Evolutionary conservation across 768 basidiomycete genomes (phyloP).

Genomic region (Amanita rimosa): DNA sequence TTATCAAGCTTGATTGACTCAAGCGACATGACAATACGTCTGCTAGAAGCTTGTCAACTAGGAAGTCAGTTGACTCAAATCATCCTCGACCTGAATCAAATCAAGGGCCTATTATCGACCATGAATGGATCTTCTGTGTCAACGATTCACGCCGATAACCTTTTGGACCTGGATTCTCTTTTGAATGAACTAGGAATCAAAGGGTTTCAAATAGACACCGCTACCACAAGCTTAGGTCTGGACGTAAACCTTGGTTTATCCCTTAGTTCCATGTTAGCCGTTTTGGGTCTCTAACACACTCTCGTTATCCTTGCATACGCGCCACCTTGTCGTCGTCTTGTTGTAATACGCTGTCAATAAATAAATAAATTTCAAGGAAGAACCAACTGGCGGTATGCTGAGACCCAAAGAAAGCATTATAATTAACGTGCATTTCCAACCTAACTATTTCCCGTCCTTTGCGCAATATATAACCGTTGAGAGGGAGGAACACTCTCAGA

Average conservation of each 20-base stretch:
- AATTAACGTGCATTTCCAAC: not conserved
- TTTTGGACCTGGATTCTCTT: not conserved
- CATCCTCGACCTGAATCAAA: slow-evolving; percentile 1
- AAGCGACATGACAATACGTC: not conserved
- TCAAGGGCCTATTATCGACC: not conserved
- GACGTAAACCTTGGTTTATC: not conserved
- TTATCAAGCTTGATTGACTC: not conserved
- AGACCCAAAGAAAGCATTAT: not conserved
- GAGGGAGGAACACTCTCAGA: slow-evolving; percentile 7
- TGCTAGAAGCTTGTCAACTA: not conserved
- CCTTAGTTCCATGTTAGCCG: not conserved
- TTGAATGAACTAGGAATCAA: slow-evolving; percentile 1
- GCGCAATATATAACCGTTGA: slow-evolving; percentile 7
- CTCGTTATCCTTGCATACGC: not conserved
- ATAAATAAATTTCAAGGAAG: slow-evolving; percentile 20
- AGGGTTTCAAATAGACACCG: not conserved
- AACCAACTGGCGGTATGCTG: not conserved
- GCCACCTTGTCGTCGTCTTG: not conserved
- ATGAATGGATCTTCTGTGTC: not conserved
- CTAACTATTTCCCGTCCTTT: slow-evolving; percentile 1
- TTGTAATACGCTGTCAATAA: slow-evolving; percentile 2
- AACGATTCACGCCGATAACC: not conserved
- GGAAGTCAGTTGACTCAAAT: not conserved
- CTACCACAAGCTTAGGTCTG: not conserved
- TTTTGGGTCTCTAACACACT: not conserved